A percentile compares a stretch with the other conserved stretches of the same genome.
Conservation (phyloP, 1,284 basidiomycete genomes). For the Paramarasmius palmivorus region DNA sequence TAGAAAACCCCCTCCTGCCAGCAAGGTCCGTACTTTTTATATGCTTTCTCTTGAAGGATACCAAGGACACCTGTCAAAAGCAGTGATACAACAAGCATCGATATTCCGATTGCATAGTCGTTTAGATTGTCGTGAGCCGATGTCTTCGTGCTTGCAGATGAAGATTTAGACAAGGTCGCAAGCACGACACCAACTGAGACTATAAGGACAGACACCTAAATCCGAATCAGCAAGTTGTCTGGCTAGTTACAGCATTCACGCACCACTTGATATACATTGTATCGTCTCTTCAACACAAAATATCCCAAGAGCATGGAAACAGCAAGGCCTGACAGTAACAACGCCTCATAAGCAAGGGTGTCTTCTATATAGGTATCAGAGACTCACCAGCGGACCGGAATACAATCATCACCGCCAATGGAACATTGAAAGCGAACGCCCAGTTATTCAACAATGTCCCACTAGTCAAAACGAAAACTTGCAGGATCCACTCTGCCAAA, state of each 20-base stretch:
- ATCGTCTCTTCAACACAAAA: constrained; percentile 57
- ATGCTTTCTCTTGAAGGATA: constrained; percentile 81
- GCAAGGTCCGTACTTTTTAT: constrained; percentile 66
- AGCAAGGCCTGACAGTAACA: constrained; percentile 47
- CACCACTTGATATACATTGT: constrained; percentile 67
- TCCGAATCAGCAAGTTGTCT: not conserved
- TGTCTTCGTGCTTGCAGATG: constrained; percentile 29
- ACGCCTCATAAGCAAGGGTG: not conserved
- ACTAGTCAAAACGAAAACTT: constrained; percentile 73
- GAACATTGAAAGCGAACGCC: constrained; percentile 81
- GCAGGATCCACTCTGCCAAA: constrained; percentile 69
- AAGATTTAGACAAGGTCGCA: constrained; percentile 70
- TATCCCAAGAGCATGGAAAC: constrained; percentile 71
- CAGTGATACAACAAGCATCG: constrained; percentile 70
- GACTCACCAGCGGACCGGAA: constrained; percentile 81
- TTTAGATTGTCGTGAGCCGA: constrained; percentile 34
- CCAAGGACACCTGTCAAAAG: constrained; percentile 78
- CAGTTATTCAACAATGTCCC: constrained; percentile 83
- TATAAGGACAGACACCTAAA: constrained; percentile 64
- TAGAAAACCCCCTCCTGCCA: constrained; percentile 92
- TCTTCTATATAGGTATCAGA: constrained; percentile 11
- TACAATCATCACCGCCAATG: constrained; percentile 83
- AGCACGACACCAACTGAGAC: constrained; percentile 78
- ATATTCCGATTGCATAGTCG: constrained; percentile 70
- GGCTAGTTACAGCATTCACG: constrained; percentile 18